A percentile compares a stretch with the other conserved stretches of the same genome.
Evolutionary conservation across 176 grass and related monocot species (phyloP).

Genomic region (Carex parvula): DNA sequence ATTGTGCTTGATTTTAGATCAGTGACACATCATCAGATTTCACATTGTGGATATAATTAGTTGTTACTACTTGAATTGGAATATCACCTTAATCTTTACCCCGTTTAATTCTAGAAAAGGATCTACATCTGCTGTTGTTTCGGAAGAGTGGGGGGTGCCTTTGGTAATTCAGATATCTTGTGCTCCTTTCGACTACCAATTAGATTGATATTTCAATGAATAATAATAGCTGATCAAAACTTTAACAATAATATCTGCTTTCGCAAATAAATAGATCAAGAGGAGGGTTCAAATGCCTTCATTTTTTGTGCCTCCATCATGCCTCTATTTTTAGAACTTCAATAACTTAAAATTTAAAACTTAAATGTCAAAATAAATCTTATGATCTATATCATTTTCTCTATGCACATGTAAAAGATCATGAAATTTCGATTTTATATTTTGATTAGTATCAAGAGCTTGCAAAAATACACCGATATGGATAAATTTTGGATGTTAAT

Average conservation of each 20-base stretch:
- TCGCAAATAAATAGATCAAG: not conserved
- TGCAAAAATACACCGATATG: too few relatives aligned
- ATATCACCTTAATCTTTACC: not conserved
- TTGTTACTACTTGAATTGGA: conserved; percentile 16
- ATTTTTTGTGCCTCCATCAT: too few relatives aligned
- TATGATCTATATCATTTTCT: too few relatives aligned
- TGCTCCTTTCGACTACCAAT: not conserved
- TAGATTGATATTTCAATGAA: not conserved
- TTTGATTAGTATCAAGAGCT: too few relatives aligned
- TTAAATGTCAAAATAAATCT: too few relatives aligned
- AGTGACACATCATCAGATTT: not conserved
- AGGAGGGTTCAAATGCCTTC: too few relatives aligned
- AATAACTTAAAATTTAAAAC: too few relatives aligned
- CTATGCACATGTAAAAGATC: too few relatives aligned
- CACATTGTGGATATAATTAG: not conserved
- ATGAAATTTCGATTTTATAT: too few relatives aligned
- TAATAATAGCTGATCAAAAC: not conserved
- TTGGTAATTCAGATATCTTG: not conserved
- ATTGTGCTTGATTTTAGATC: not conserved
- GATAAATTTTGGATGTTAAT: too few relatives aligned
- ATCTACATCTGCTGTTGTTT: not conserved
- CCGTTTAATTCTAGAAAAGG: not conserved
- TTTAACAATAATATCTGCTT: not conserved
- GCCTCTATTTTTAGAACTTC: too few relatives aligned
- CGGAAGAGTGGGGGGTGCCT: not conserved